These are phyloP conservation scores for Bimuria novae-zelandiae DNA, from an alignment of 2,329 filamentous ascomycete species.

Conservation along the genomic window DNA sequence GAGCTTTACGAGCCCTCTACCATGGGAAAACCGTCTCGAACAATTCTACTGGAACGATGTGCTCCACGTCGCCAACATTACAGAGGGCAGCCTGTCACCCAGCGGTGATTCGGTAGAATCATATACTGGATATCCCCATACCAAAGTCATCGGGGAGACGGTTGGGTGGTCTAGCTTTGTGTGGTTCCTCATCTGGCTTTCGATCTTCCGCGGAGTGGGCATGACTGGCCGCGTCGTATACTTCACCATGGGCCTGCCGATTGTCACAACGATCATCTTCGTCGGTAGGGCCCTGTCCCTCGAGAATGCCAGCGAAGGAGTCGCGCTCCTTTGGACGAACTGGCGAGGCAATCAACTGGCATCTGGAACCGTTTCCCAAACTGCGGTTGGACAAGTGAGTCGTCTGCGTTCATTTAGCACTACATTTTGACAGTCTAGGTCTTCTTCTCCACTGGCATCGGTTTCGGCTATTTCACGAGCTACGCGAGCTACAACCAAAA, in stretches of 20 bases:
- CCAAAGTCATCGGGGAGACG: constrained; percentile 55
- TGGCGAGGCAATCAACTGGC: constrained; percentile 58
- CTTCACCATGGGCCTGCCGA: constrained; percentile 27
- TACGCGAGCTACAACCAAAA: constrained; percentile 63
- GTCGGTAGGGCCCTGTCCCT: constrained; percentile 18
- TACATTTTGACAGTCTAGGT: constrained; percentile 37
- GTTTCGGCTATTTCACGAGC: constrained; percentile 61
- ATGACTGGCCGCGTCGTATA: constrained; percentile 26
- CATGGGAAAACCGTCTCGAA: constrained; percentile 37
- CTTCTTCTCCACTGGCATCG: constrained; percentile 64
- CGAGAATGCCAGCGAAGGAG: constrained; percentile 58
- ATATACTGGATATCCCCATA: constrained; percentile 55
- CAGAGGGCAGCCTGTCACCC: constrained; percentile 38
- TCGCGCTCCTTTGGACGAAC: constrained; percentile 55
- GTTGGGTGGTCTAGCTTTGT: constrained; percentile 27
- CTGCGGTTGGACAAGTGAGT: constrained; percentile 57
- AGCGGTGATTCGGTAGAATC: constrained; percentile 47
- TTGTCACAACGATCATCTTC: constrained; percentile 19
- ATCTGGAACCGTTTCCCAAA: constrained; percentile 61
- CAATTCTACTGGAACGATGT: constrained; percentile 59
- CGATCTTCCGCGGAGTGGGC: constrained; percentile 23
- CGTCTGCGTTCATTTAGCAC: background rate
- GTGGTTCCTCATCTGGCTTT: constrained; percentile 16
- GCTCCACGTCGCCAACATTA: constrained; percentile 53
- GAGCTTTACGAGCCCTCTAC: constrained; percentile 18